These are phyloP conservation scores for Echinochloa phyllopogon DNA, from an alignment of 176 grass and related monocot species.

Conservation along the genomic window DNA sequence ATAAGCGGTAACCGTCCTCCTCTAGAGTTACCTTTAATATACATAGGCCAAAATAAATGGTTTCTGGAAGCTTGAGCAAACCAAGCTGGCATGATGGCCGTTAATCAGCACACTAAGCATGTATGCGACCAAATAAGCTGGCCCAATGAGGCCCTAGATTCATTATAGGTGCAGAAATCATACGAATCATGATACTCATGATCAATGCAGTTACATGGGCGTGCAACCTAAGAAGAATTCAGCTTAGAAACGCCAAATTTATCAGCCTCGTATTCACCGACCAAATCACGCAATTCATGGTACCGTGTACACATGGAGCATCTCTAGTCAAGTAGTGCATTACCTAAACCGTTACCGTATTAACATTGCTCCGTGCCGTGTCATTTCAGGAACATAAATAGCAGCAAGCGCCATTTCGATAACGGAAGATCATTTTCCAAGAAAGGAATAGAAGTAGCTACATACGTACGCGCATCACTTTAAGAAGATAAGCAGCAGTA, in stretches of 20 bases:
- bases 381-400: background rate
- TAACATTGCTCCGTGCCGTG: background rate
- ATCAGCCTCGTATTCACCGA: background rate
- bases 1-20: background rate
- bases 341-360: background rate
- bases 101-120: constrained; percentile 27
- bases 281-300: background rate
- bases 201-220: background rate
- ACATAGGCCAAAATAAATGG: background rate
- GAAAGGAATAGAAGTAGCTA: background rate
- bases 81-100: background rate
- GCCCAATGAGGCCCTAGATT: background rate
- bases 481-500: background rate
- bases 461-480: no score
- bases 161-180: background rate
- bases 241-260: background rate
- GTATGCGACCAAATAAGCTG: background rate
- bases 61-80: background rate
- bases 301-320: background rate
- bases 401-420: background rate
- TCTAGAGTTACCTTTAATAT: constrained; percentile 12
- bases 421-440: background rate
- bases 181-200: background rate
- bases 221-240: background rate
- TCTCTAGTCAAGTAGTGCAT: background rate